These are phyloP conservation scores for Trichoderma sp. DNA, from an alignment of 2,329 filamentous ascomycete species.

Conservation along the genomic window DNA sequence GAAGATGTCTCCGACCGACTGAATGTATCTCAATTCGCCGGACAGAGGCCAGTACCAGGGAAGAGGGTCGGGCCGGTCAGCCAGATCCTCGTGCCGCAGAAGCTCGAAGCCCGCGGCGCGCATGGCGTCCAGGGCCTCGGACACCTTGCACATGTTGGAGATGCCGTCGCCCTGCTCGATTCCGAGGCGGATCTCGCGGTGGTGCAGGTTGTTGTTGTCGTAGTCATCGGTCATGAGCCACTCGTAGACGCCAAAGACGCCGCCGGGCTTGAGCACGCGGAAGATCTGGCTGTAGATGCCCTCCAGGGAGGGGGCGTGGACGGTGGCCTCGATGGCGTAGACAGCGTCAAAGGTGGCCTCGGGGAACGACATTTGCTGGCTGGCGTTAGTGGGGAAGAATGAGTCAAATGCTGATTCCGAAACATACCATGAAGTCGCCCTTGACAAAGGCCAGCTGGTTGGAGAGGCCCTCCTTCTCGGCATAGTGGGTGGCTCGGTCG, in stretches of 20 bases:
- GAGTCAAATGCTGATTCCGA: background rate
- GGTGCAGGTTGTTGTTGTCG: constrained; percentile 78
- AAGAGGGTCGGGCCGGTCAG: constrained; percentile 43
- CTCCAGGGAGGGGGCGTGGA: constrained; percentile 82
- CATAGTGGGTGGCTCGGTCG: constrained; percentile 79
- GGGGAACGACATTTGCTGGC: constrained; percentile 76
- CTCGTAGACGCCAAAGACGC: constrained; percentile 91
- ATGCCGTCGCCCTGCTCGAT: constrained; percentile 94
- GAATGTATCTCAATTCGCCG: constrained; percentile 75
- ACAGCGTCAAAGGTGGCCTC: constrained; percentile 88
- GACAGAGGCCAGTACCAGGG: constrained; percentile 30
- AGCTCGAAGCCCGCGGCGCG: constrained; percentile 82
- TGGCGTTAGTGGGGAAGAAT: background rate
- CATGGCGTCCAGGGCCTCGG: constrained; percentile 77
- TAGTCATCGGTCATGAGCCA: constrained; percentile 97
- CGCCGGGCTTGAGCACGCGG: constrained; percentile 91
- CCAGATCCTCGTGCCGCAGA: constrained; percentile 60
- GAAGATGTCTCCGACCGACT: constrained; percentile 75
- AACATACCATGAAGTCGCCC: constrained; percentile 80
- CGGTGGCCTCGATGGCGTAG: constrained; percentile 92
- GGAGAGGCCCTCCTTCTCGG: constrained; percentile 73
- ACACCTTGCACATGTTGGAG: constrained; percentile 87
- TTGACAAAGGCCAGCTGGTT: constrained; percentile 81
- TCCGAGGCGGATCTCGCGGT: constrained; percentile 82
- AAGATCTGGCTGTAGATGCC: constrained; percentile 90